Conservation (phyloP, 75 land plant species). For the Pseudotsuga menziesii region DNA sequence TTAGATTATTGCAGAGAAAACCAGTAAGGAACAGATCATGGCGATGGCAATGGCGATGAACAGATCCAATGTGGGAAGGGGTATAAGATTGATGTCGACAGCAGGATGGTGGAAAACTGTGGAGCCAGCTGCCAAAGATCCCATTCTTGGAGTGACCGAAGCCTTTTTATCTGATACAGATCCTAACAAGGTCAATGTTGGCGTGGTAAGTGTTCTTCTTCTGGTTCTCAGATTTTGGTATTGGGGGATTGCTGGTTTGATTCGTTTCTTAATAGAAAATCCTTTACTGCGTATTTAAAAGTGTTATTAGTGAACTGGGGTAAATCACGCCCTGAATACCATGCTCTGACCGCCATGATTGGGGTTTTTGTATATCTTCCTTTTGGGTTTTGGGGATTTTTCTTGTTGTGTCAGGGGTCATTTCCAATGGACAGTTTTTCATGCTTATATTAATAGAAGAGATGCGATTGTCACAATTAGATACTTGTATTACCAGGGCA, state of each 20-base stretch:
- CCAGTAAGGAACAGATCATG: background rate
- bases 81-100: slow-evolving; percentile 26
- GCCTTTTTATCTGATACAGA: slow-evolving; percentile 77
- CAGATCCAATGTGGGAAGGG: slow-evolving; percentile 5
- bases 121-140: slow-evolving; percentile 83
- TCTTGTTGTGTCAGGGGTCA: background rate
- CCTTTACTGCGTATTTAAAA: background rate
- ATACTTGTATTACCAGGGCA: no score
- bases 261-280: background rate
- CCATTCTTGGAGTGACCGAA: slow-evolving; percentile 90
- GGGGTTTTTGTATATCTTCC: background rate
- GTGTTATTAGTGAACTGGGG: background rate
- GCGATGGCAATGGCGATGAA: background rate
- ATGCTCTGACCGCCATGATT: background rate
- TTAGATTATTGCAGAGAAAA: no score
- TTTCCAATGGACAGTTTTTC: no score
- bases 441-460: no score
- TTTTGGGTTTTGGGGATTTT: background rate
- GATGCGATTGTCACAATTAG: no score
- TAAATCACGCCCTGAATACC: background rate
- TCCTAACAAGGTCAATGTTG: slow-evolving; percentile 83
- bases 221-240: background rate
- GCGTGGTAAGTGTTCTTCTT: slow-evolving; percentile 56
- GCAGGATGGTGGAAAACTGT: slow-evolving; percentile 64
- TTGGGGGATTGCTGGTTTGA: background rate